Conservation (phyloP, 257 asterid species). For the Scutellaria barbata region DNA sequence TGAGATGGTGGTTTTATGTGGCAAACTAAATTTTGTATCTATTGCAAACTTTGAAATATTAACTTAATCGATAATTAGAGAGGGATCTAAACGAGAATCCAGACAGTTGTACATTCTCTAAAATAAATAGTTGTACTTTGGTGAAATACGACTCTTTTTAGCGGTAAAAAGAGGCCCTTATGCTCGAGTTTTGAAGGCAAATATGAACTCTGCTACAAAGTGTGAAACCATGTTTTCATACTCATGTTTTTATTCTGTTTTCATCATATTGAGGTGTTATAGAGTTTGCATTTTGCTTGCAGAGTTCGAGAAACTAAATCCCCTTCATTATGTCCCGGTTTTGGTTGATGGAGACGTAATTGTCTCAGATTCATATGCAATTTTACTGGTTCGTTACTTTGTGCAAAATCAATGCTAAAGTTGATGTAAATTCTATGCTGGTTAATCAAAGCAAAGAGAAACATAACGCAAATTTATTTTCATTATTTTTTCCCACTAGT, state of each 20-base stretch:
- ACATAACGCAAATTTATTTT: neutral
- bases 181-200: too few species aligned
- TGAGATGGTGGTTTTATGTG: too few species aligned
- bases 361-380: constrained; percentile 76
- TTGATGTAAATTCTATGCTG: neutral
- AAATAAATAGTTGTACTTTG: too few species aligned
- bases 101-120: too few species aligned
- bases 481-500: constrained; percentile 40
- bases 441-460: neutral
- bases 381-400: constrained; percentile 59
- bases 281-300: constrained; percentile 36
- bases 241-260: neutral
- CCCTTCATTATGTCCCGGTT: constrained; percentile 74
- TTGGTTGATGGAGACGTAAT: constrained; percentile 76
- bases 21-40: too few species aligned
- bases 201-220: neutral
- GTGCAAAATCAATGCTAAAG: neutral
- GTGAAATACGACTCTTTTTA: too few species aligned
- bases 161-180: too few species aligned
- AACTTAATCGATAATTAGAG: too few species aligned
- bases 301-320: constrained; percentile 84
- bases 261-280: constrained; percentile 11
- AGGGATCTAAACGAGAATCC: too few species aligned
- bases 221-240: neutral
- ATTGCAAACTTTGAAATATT: too few species aligned